Base-by-base conservation (phyloP, 2,329 filamentous ascomycete species). In the Pestalotiopsis sp. region DNA sequence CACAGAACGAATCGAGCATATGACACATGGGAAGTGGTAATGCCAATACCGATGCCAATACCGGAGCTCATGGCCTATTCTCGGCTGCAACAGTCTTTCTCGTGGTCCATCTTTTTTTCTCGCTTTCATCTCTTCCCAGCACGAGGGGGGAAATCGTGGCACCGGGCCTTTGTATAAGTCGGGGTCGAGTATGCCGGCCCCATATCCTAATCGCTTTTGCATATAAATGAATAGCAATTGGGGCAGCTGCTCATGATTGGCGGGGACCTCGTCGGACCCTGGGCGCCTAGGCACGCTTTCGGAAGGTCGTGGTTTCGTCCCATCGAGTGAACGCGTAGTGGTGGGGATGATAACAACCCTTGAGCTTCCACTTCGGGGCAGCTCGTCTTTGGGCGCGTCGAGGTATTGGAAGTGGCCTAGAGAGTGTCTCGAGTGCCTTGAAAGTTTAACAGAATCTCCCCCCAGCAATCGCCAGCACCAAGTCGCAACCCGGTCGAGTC, bases 291-390 rank as follows among this genome's bases (percentile, higher is more conserved):
- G 25, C 13, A 39, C 59, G 59, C 31, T 62, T 62, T 62, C n/a
- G 59, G 59, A 62, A 62, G 59, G 59, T 62, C 25, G 59, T 62
- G 59, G 45, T 36, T 62, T 39, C 27, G 59, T 36, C 27, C 27
- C 59, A 62, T 62, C 27, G 27, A 17, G 45, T 62, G 59, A 62
- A 62, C 59, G 59, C 59, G 59, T 62, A 36, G 59, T 38, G 59
- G 59, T 62, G 59, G 59, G 31, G 31, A 36, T 36, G 59, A 62
- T 62, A 62, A 62, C 59, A 31, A 39, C 59, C 59, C 59, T 62
- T 27, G 27, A 62, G 59, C 59, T 62, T 62, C 59, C 59, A 9
- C 31, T 36, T 62, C n/a, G 17, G 59, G 59, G 13, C 59, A 62
- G 59, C 59, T 39, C 31, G 17, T 14, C 27, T 20, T 36, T 36